phyloP scores from a whole-genome alignment of 2,329 filamentous ascomycete species.

The Fusarium chuoi region DNA sequence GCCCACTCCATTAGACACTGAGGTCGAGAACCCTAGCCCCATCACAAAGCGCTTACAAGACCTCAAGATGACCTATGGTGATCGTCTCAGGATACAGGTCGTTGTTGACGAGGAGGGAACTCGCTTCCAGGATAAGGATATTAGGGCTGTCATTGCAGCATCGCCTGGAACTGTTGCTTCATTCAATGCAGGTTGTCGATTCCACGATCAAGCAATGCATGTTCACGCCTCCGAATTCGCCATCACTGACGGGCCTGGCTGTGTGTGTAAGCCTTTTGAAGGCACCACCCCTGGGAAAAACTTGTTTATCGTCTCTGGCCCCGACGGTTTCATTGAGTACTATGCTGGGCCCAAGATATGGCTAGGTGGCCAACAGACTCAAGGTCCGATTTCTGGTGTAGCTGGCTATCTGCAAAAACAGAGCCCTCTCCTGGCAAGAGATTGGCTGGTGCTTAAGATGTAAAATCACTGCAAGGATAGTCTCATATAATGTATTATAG shows the following conservation, averaged over 20 bases:
- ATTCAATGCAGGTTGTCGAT: constrained; percentile 40
- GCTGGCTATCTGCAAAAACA: constrained; percentile 68
- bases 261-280: constrained; percentile 40
- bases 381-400: constrained; percentile 78
- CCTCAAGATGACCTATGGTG: constrained; percentile 67
- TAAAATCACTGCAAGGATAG: constrained; percentile 40
- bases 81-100: constrained; percentile 73
- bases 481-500: constrained; percentile 11
- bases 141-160: constrained; percentile 52
- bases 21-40: constrained; percentile 50
- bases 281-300: constrained; percentile 59
- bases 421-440: constrained; percentile 47
- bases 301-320: constrained; percentile 86
- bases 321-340: constrained; percentile 86
- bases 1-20: constrained; percentile 32
- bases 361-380: constrained; percentile 75
- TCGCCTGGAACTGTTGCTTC: neutral
- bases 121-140: constrained; percentile 66
- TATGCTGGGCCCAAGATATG: constrained; percentile 85
- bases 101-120: constrained; percentile 84
- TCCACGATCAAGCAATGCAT: constrained; percentile 48
- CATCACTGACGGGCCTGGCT: constrained; percentile 35
- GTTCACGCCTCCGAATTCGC: constrained; percentile 47
- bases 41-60: constrained; percentile 72
- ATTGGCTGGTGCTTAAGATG: constrained; percentile 66